Evolutionary conservation across 176 grass and related monocot genomes (phyloP).

Genomic region (Puccinellia tenuiflora): DNA sequence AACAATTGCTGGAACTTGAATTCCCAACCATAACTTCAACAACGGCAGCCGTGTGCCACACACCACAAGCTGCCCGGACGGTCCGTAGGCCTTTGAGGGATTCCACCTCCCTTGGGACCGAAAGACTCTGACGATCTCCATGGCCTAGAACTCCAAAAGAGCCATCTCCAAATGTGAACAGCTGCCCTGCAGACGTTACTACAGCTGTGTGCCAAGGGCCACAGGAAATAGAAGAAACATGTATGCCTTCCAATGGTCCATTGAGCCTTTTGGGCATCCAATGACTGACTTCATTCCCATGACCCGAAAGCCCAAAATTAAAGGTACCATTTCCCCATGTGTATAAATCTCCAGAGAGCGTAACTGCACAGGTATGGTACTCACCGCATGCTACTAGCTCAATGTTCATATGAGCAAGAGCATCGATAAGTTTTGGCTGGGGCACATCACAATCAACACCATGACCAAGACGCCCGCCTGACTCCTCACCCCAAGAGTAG

Average conservation of each 20-base stretch:
- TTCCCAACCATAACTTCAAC: slow-evolving; percentile 64
- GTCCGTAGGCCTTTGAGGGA: slow-evolving; percentile 54
- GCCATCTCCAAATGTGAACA: slow-evolving; percentile 69
- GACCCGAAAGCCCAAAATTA: slow-evolving; percentile 54
- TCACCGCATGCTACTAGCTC: slow-evolving; percentile 63
- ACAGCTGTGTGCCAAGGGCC: slow-evolving; percentile 67
- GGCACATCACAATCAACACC: slow-evolving; percentile 53
- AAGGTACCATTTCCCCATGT: slow-evolving; percentile 58
- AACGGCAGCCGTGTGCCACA: slow-evolving; percentile 71
- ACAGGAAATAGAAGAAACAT: slow-evolving; percentile 65
- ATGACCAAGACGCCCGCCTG: slow-evolving; percentile 60
- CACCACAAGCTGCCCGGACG: slow-evolving; percentile 52
- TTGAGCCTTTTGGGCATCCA: slow-evolving; percentile 59
- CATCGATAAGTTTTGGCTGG: slow-evolving; percentile 56
- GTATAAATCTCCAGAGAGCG: slow-evolving; percentile 59
- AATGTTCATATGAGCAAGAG: slow-evolving; percentile 50
- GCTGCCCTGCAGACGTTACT: slow-evolving; percentile 50
- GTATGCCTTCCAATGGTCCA: slow-evolving; percentile 48
- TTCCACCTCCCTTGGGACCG: slow-evolving; percentile 56
- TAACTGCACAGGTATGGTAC: slow-evolving; percentile 60
- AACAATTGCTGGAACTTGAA: slow-evolving; percentile 48
- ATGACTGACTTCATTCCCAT: slow-evolving; percentile 48
- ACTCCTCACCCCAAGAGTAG: slow-evolving; percentile 67
- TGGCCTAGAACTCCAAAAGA: slow-evolving; percentile 64
- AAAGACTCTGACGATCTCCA: slow-evolving; percentile 51